Evolutionary conservation across 352 stramenopile genomes (phyloP), one percentile per base, ranked within the genome.

Genomic region (Phytopythium litorale): DNA sequence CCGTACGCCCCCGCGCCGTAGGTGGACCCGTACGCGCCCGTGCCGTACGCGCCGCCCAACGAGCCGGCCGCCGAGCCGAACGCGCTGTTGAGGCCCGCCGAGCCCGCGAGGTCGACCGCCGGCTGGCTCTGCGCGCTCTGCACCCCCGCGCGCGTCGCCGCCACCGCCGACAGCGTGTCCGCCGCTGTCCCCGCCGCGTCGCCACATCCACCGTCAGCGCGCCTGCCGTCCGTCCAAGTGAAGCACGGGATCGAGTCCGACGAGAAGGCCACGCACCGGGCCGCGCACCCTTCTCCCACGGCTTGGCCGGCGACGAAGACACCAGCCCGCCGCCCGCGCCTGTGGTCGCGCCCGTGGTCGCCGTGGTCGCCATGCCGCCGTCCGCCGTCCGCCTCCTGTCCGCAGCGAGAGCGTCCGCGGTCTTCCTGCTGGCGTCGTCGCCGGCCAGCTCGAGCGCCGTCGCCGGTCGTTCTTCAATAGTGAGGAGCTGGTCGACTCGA

Each of bases 281-380:
- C 62, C 66, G 67, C 7, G 72, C 67, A 11, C 61, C 49, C 53
- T 79, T 81, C 54, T 88, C 78, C 78, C 78, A 88, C 9, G 78
- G 78, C 63, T 88, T 88, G 13, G 67, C 43, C 9, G 76, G 78
- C 28, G 65, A 56, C 38, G 55, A 5, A 9, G 54, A 59, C 23
- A 50, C 8, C 21, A 59, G 37, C 3, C 54, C 54, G 40, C 40
- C 55, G n/a, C n/a, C n/a, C n/a, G n/a, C n/a, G n/a, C n/a, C n/a
- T n/a, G n/a, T n/a, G 60, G 43, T 58, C 28, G 58, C 67, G 60
- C 54, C 72, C 43, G 67, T 63, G 33, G 71, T 76, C 54, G 68
- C 68, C 40, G 66, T 65, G 71, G 72, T 78, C 32, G 13, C 49
- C 28, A 32, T 32, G 13, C 16, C 21, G 45, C 45, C 28, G 28